Evolutionary conservation across 148 eudicot genomes (phyloP).

Genomic region (Heliosperma pusillum): DNA sequence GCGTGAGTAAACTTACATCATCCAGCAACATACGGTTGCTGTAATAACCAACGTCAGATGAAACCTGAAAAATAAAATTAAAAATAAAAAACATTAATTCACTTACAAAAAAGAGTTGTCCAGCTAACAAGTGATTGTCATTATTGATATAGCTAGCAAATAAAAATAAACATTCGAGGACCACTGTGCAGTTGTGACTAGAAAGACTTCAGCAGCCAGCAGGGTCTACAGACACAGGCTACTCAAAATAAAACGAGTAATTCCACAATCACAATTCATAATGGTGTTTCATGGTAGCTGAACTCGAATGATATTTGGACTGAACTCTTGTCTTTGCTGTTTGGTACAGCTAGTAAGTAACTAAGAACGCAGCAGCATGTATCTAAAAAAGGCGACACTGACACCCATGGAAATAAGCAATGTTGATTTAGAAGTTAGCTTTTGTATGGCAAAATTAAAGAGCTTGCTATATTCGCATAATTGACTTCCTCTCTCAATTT

Average conservation of each 20-base stretch:
- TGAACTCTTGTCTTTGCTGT: background rate
- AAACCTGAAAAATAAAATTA: slow-evolving; percentile 61
- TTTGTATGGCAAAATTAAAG: too few relatives aligned
- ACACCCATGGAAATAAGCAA: too few relatives aligned
- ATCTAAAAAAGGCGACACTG: too few relatives aligned
- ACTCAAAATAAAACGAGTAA: background rate
- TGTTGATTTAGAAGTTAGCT: too few relatives aligned
- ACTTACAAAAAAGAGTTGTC: background rate
- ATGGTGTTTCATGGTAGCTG: background rate
- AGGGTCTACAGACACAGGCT: background rate
- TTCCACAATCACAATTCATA: background rate
- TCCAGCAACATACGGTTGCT: slow-evolving; percentile 93
- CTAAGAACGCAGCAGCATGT: too few relatives aligned
- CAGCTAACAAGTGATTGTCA: background rate
- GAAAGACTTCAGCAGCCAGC: background rate
- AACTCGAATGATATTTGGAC: background rate
- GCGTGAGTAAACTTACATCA: slow-evolving; percentile 67
- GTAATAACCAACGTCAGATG: slow-evolving; percentile 78
- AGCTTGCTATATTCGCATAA: too few relatives aligned
- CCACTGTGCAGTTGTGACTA: background rate
- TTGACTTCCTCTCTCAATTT: too few relatives aligned
- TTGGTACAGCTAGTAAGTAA: too few relatives aligned
- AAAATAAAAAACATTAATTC: slow-evolving; percentile 9
- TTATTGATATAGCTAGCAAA: background rate
- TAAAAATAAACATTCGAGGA: background rate